phyloP scores from a whole-genome alignment of 495 filamentous ascomycete species.

The Penicillium flavigenum region DNA sequence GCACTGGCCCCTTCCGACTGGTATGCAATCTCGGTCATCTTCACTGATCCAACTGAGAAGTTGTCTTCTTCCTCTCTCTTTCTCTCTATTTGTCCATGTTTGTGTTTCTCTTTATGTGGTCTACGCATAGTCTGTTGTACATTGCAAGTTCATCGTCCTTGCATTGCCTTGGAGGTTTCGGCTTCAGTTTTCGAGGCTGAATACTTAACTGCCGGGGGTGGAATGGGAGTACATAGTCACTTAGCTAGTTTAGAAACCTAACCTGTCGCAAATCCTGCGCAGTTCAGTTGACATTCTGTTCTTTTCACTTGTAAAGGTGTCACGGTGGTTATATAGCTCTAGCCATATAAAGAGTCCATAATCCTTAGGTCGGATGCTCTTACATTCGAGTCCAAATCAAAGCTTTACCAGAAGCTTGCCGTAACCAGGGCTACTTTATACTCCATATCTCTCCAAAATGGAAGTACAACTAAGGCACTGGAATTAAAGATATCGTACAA shows the following conservation, averaged over 20 bases:
- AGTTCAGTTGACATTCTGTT: background rate
- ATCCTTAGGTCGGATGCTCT: background rate
- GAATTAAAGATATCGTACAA: background rate
- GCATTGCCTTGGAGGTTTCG: constrained; percentile 19
- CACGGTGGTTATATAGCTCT: background rate
- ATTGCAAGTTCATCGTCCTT: constrained; percentile 11
- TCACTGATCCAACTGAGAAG: constrained; percentile 38
- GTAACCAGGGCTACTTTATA: background rate
- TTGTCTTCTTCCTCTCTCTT: constrained; percentile 7
- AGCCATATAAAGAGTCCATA: no score
- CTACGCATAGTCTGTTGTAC: constrained; percentile 14
- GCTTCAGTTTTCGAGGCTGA: constrained; percentile 17
- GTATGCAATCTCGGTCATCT: constrained; percentile 32
- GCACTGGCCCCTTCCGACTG: constrained; percentile 26
- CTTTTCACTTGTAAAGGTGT: background rate
- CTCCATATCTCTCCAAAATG: background rate
- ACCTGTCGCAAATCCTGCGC: background rate
- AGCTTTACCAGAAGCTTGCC: background rate
- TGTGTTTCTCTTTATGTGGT: constrained; percentile 9
- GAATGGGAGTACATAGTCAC: constrained; percentile 14
- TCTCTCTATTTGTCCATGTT: constrained; percentile 10
- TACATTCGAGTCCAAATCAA: background rate
- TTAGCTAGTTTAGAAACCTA: constrained; percentile 8
- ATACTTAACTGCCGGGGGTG: constrained; percentile 18
- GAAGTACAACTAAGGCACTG: background rate